Evolutionary conservation across 192 early-diverging fungal genomes (phyloP).

Genomic region (Linnemannia elongata): DNA sequence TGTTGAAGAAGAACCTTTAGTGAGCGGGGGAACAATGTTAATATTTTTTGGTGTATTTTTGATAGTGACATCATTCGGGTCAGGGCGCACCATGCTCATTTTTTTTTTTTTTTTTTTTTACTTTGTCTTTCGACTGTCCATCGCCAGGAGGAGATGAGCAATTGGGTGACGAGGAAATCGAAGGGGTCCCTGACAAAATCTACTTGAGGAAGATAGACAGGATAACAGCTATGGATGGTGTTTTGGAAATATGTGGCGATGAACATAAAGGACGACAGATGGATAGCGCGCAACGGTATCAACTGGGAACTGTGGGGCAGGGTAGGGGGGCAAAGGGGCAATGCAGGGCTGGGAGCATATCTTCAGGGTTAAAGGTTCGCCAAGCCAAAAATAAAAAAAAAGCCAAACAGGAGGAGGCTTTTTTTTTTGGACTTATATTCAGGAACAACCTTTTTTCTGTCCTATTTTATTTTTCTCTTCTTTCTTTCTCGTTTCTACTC

Average conservation of each 20-base stretch:
- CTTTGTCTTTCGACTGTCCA: too few relatives aligned
- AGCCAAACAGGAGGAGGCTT: background rate
- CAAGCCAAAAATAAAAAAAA: background rate
- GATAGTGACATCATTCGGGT: too few relatives aligned
- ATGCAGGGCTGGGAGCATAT: background rate
- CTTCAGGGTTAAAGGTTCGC: background rate
- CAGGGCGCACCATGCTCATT: too few relatives aligned
- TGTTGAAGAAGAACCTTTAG: too few relatives aligned
- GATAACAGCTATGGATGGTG: background rate
- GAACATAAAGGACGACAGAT: background rate
- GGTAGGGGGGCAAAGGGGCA: background rate
- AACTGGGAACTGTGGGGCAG: background rate
- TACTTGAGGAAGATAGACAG: background rate
- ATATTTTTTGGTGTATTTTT: too few relatives aligned
- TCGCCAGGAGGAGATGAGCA: background rate
- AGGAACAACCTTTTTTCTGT: slow-evolving; percentile 9
- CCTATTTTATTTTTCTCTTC: background rate
- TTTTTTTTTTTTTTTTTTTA: too few relatives aligned
- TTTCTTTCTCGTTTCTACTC: slow-evolving; percentile 6
- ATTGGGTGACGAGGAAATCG: background rate
- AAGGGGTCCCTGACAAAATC: too few relatives aligned
- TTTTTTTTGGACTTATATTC: background rate
- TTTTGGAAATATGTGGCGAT: background rate
- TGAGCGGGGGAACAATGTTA: background rate
- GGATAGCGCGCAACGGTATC: background rate